Evolutionary conservation across 441 rosid species (phyloP), one percentile per base, ranked within the genome.

Genomic region (Jatropha podagrica): DNA sequence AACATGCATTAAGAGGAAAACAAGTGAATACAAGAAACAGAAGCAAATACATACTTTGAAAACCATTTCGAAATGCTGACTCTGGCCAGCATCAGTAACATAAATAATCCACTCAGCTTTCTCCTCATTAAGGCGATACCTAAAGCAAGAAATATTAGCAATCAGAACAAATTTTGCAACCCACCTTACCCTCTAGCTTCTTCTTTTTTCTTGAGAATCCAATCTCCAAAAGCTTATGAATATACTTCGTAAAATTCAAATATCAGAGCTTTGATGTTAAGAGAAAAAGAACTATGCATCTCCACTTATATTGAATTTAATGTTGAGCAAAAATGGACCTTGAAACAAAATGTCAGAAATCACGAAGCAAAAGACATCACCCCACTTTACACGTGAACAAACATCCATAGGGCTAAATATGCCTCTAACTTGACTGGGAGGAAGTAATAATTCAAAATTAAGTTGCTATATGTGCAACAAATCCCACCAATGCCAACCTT

Each of bases 101-200:
- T 93, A 93, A 72, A 92, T 88, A 70, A 95, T 92, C 99, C 98
- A 93, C 73, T 93, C 94, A 73, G 94, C 98, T 82, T 87, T 91
- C 86, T 95, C 99, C 83, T 87, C 92, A 76, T 89, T 91, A 27
- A 95, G 90, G 68, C 99, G 96, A 81, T 95, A 95, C 98, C 98
- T 95, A 76, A 0, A 70, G 26, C 65, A 74, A 69, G 72, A 15
- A 64, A 70, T 40, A 76, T 58, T 46, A 26, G 68, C 52, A 67
- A 23, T 38, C 48, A 59, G 42, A 32, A 17, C 59, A 51, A 27
- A 49, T 3, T 49, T 49, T 12, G 11, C 54, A 49, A 49, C 32
- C 54, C 54, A 49, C 54, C 54, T 49, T 49, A 49, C 54, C 17
- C 54, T 49, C 54, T 13, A 14, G 54, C 15, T 49, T 49, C 11